These are phyloP conservation scores for Aschersonia sp. DNA, from an alignment of 2,329 filamentous ascomycete species.

Conservation along the genomic window DNA sequence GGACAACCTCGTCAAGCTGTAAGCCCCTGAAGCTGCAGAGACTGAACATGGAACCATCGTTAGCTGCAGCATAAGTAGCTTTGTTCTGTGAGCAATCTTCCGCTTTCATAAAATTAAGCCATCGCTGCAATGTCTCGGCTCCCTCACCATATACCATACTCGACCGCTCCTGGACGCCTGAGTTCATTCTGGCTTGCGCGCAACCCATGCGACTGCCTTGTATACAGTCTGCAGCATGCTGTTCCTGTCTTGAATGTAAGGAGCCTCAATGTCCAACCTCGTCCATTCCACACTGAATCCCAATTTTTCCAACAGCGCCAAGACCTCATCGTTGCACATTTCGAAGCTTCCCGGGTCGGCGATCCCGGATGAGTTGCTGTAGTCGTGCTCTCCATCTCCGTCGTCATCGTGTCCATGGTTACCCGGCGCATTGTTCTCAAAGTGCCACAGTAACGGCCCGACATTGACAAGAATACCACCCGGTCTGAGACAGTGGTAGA, in stretches of 20 bases:
- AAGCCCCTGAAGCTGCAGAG: conserved; percentile 2
- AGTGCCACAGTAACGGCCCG: conserved; percentile 90
- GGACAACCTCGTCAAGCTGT: conserved; percentile 23
- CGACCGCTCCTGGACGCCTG: too few relatives aligned
- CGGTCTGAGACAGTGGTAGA: conserved; percentile 58
- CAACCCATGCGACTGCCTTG: conserved; percentile 70
- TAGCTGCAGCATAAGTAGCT: neutral
- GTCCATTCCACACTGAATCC: conserved; percentile 62
- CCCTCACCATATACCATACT: too few relatives aligned
- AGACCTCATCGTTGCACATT: conserved; percentile 76
- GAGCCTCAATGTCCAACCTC: conserved; percentile 47
- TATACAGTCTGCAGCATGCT: conserved; percentile 85
- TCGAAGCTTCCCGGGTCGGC: conserved; percentile 84
- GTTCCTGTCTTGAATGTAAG: conserved; percentile 72
- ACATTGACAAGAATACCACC: conserved; percentile 81
- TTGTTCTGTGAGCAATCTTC: too few relatives aligned
- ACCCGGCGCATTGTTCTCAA: conserved; percentile 57
- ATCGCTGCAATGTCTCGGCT: too few relatives aligned
- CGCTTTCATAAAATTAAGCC: too few relatives aligned
- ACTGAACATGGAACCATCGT: neutral
- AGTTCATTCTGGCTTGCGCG: conserved; percentile 42
- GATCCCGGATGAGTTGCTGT: conserved; percentile 47
- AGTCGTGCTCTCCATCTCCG: conserved; percentile 33
- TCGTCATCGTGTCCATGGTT: conserved; percentile 37
- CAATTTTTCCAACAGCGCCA: conserved; percentile 55